Base-by-base conservation (phyloP, 1,284 basidiomycete species). In the Cryptococcus sp. region DNA sequence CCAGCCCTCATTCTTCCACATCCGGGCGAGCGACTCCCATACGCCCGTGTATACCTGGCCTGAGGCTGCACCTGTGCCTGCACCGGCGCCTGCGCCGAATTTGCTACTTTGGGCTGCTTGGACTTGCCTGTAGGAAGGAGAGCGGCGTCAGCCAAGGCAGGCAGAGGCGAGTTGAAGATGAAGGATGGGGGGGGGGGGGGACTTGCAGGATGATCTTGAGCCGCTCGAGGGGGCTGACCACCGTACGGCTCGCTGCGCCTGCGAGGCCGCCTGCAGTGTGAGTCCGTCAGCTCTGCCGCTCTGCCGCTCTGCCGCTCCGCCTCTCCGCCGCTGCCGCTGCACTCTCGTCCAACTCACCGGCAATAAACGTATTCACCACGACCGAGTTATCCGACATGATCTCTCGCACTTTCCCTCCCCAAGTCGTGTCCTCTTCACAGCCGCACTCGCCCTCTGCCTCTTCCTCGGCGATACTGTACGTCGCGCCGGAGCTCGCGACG, bases 131-230 rank as follows among this genome's bases (percentile, higher is more conserved):
- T 0, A 24, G 9, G 24, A 37, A 18, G 20, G 37, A 33, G 23
- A 38, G n/a, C 13, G 28, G 3, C 18, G 7, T 35, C 3, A 53
- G 52, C 51, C 11, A 38, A 33, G 16, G 20, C 20, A 49, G n/a
- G n/a, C 49, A 15, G 24, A 16, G 45, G 46, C 20, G 6, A 44
- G 37, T 46, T 18, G 23, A 24, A 11, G 1, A n/a, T 13, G 28
- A 15, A 38, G 36, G 50, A 43, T 13, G 15, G 18, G 38, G 5
- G 50, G 11, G 16, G 35, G 36, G 6, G 47, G 38, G 13, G 35
- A 75, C 87, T 70, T 68, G 93, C 91, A 95, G 87, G 63, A 97
- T 96, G 70, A 97, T 97, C 79, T 97, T 97, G 50, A 97, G 80
- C 54, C 93, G 79, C 71, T 97, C 94, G 16, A 97, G 77, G 15